Evolutionary conservation across 2,329 filamentous ascomycete species (phyloP), one percentile per base, ranked within the genome.

Genomic region (Fusarium lyarnte): DNA sequence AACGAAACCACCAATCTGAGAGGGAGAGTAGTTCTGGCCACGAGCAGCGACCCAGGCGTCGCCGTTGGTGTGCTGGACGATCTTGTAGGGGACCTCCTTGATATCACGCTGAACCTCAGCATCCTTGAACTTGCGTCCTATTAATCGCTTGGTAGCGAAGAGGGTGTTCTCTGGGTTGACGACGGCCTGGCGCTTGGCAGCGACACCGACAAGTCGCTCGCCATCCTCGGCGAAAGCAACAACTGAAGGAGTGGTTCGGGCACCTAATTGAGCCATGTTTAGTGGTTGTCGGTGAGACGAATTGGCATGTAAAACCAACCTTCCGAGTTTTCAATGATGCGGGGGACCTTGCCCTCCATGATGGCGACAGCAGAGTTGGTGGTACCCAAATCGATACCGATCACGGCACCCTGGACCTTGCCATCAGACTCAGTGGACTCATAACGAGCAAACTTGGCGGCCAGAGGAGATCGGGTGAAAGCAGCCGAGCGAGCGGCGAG

Each of bases 161-260:
- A 98, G 91, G 65, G 95, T 98, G 89, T 98, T 98, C 85, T 98
- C 95, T 69, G 95, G 95, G 89, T 98, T 98, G 80, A 98, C 95
- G 78, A 98, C 95, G 74, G 95, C 95, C 87, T 98, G 95, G 81
- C 95, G 94, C 91, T 98, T 98, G 79, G 95, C 95, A 72, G 95
- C 94, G 77, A 98, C 94, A 92, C 95, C 95, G 76, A 98, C 95
- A 72, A 98, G 89, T 81, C 95, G 93, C 89, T 98, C 95, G 76
- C 95, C 95, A 82, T 97, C 94, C 86, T 97, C 92, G 75, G 95
- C 92, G 84, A 98, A 98, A 79, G 93, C 96, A 74, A 98, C 95
- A 64, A 98, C 94, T 64, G 95, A 98, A 58, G 95, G 81, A 25
- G 81, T 83, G 33, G 81, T 83, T 72, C 81, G 81, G 69, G 81